Conservation (phyloP, 1,284 basidiomycete genomes). For the Ceratobasidium sp. region DNA sequence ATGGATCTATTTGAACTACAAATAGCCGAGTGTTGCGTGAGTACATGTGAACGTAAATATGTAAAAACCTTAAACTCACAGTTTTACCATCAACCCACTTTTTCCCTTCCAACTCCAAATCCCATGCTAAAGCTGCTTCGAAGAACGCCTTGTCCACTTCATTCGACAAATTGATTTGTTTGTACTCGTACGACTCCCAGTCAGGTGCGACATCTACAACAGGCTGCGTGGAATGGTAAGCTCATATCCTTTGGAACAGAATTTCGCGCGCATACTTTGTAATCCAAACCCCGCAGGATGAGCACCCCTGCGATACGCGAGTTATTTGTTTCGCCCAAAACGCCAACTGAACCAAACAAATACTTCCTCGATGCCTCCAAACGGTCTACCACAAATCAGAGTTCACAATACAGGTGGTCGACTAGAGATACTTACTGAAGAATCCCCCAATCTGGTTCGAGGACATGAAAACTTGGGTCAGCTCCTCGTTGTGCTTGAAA, state of each 20-base stretch:
- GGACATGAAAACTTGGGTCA: constrained; percentile 94
- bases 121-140: constrained; percentile 91
- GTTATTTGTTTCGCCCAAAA: constrained; percentile 85
- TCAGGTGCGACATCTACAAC: constrained; percentile 91
- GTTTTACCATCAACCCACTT: constrained; percentile 89
- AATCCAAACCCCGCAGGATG: constrained; percentile 79
- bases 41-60: background rate
- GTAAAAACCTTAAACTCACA: constrained; percentile 62
- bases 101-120: constrained; percentile 87
- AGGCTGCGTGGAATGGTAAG: constrained; percentile 60
- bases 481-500: constrained; percentile 91
- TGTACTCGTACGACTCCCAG: constrained; percentile 84
- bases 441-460: constrained; percentile 91
- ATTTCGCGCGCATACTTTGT: constrained; percentile 48
- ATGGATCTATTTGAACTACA: background rate
- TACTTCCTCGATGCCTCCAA: constrained; percentile 96
- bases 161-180: constrained; percentile 72
- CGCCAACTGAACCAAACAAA: constrained; percentile 93
- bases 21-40: background rate
- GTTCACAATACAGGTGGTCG: background rate
- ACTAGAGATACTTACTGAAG: constrained; percentile 67
- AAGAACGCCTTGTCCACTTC: constrained; percentile 87
- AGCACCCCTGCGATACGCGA: constrained; percentile 83
- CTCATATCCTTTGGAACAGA: constrained; percentile 51
- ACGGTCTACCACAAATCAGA: constrained; percentile 66